Base-by-base conservation (phyloP, 1,139 yeast genomes). In the Blastobotrys niveus region DNA sequence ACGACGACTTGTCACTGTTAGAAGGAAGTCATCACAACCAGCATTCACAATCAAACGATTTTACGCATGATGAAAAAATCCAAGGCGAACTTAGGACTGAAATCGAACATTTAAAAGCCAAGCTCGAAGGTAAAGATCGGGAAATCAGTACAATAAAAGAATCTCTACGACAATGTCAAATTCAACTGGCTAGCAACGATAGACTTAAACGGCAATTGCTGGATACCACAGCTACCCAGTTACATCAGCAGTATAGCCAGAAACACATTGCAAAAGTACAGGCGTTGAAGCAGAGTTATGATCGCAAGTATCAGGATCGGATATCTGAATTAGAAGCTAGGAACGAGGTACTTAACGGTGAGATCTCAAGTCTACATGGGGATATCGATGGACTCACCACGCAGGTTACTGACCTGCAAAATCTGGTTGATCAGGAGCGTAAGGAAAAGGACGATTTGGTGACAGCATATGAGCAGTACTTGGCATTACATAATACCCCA, bases 251-350 rank as follows among this genome's bases (percentile, higher is more conserved):
- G 56, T 82, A 82, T 58, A 73, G 83, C 2, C 75, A 79, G 42
- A 82, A 82, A 57, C 91, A 83, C 57, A 82, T 77, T 53, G 73
- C 74, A 48, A 82, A 82, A 55, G 80, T 80, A 5, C 68, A 68
- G 21, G 71, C 75, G 26, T 61, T 79, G 52, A 76, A 75, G 56
- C 70, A 70, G 48, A 75, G 74, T 7, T 75, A 75, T 55, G 66
- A 76, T 56, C 70, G 70, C 46, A 74, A 75, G 14, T 74, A 74
- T 57, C 64, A 71, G 44, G 63, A 64, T 25, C 71, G 71, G 51
- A 57, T 75, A 22, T 67, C 69, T 66, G 46, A 68, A 68, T 40
- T 62, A 69, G 49, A 67, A 45, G 79, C 75, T 66, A 67, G 50
- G n/a, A 44, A 52, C 50, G 53, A 50, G 19, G 52, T 42, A 36